Evolutionary conservation across 225 moss, liverwort and hornwort species (phyloP).

Genomic region (Polytrichum commune): DNA sequence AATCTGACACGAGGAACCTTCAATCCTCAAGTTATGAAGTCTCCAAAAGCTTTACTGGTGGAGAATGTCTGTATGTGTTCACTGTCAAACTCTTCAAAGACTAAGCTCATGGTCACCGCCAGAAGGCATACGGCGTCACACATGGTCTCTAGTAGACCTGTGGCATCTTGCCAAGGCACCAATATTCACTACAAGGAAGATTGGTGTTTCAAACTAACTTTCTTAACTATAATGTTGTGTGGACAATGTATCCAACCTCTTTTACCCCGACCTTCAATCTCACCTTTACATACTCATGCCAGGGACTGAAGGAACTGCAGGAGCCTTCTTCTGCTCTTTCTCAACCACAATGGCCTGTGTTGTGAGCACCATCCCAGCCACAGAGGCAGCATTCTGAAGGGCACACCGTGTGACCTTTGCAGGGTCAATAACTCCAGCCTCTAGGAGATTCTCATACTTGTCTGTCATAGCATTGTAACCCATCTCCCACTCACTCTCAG

Average conservation of each 20-base stretch:
- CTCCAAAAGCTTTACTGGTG: too few relatives aligned
- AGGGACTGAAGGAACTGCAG: conserved; percentile 45
- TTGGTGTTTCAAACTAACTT: too few relatives aligned
- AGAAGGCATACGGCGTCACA: too few relatives aligned
- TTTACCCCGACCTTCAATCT: background rate
- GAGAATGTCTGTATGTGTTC: too few relatives aligned
- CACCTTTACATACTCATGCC: conserved; percentile 54
- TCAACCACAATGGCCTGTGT: conserved; percentile 90
- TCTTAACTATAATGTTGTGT: too few relatives aligned
- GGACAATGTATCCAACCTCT: background rate
- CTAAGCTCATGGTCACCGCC: too few relatives aligned
- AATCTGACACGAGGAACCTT: too few relatives aligned
- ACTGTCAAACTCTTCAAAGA: too few relatives aligned
- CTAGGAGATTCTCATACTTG: conserved; percentile 70
- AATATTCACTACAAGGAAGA: too few relatives aligned
- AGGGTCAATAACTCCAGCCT: conserved; percentile 78
- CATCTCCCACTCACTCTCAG: conserved; percentile 65
- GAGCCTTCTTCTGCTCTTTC: conserved; percentile 46
- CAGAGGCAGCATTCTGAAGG: conserved; percentile 79
- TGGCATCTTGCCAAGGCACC: too few relatives aligned
- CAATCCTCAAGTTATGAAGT: too few relatives aligned
- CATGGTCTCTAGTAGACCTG: too few relatives aligned
- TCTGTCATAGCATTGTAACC: conserved; percentile 89
- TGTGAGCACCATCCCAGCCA: conserved; percentile 83
- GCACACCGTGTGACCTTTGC: conserved; percentile 83